Percentiles rank a stretch among this genome's conserved stretches.
Evolutionary conservation across 1,139 yeast genomes (phyloP).

Genomic region (Fermentozyma sake): DNA sequence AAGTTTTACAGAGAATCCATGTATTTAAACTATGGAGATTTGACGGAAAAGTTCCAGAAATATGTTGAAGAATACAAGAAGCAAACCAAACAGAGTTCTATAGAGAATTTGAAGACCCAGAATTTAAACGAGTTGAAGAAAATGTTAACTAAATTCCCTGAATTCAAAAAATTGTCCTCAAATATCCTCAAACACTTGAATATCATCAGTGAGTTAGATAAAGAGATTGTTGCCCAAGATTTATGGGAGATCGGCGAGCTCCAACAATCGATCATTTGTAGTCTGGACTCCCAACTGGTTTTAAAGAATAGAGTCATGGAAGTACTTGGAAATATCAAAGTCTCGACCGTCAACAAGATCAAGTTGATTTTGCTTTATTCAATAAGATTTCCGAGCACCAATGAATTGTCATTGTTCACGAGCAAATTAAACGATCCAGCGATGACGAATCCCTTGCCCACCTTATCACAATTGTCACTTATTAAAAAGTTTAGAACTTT

Average conservation of each 20-base stretch:
- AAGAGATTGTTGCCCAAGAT: slow-evolving; percentile 53
- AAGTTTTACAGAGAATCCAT: slow-evolving; percentile 72
- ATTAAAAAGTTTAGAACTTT: slow-evolving; percentile 27
- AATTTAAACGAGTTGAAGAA: slow-evolving; percentile 85
- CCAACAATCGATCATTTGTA: slow-evolving; percentile 80
- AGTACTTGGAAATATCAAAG: slow-evolving; percentile 19
- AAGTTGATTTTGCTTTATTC: slow-evolving; percentile 68
- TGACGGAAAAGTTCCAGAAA: slow-evolving; percentile 82
- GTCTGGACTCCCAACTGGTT: slow-evolving; percentile 33
- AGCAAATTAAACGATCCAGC: slow-evolving; percentile 26
- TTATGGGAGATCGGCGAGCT: slow-evolving; percentile 86
- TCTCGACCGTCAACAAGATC: slow-evolving; percentile 31
- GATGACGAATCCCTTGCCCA: slow-evolving; percentile 26
- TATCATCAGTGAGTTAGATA: slow-evolving; percentile 79
- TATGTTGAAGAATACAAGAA: slow-evolving; percentile 80
- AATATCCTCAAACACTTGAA: slow-evolving; percentile 94
- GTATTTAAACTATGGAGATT: slow-evolving; percentile 90
- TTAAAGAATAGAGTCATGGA: slow-evolving; percentile 24
- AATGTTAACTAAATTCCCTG: slow-evolving; percentile 90
- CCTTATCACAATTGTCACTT: slow-evolving; percentile 29
- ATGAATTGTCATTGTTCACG: slow-evolving; percentile 21
- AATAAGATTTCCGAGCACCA: slow-evolving; percentile 46
- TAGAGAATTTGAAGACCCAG: slow-evolving; percentile 54
- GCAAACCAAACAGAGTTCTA: slow-evolving; percentile 66
- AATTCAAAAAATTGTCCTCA: slow-evolving; percentile 78